Evolutionary conservation across 2,329 filamentous ascomycete genomes (phyloP).

Genomic region (Fusarium ramigenum): DNA sequence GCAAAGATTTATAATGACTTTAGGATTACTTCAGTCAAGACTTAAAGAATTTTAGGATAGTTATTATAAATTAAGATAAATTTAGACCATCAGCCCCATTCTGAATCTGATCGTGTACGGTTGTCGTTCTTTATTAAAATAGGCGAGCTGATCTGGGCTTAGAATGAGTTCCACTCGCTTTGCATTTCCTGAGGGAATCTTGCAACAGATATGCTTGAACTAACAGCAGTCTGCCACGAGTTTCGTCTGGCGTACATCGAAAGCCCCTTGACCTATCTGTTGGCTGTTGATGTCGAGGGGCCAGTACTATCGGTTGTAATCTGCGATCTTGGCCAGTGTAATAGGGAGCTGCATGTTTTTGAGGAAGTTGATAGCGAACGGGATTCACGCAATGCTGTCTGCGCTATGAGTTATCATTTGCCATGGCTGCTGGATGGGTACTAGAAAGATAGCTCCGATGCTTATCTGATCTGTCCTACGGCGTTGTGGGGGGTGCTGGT

Average conservation of each 20-base stretch:
- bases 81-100: neutral
- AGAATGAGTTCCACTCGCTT: neutral
- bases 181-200: too few relatives aligned
- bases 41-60: rapidly evolving
- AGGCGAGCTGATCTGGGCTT: neutral
- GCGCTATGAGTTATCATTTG: too few relatives aligned
- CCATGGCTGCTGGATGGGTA: too few relatives aligned
- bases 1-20: neutral
- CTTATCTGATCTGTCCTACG: too few relatives aligned
- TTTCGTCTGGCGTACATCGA: neutral
- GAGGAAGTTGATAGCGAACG: too few relatives aligned
- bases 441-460: too few relatives aligned
- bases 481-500: too few relatives aligned
- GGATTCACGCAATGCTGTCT: too few relatives aligned
- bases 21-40: neutral
- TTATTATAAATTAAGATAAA: neutral
- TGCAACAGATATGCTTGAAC: neutral
- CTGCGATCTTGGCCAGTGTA: neutral
- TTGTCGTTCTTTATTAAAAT: neutral
- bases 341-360: neutral
- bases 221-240: neutral
- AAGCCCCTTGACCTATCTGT: neutral
- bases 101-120: neutral
- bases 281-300: neutral
- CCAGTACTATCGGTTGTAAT: neutral